A percentile compares a stretch with the other conserved stretches of the same genome.
phyloP scores from a whole-genome alignment of 345 rosid species.

The Chamaenerion angustifolium region DNA sequence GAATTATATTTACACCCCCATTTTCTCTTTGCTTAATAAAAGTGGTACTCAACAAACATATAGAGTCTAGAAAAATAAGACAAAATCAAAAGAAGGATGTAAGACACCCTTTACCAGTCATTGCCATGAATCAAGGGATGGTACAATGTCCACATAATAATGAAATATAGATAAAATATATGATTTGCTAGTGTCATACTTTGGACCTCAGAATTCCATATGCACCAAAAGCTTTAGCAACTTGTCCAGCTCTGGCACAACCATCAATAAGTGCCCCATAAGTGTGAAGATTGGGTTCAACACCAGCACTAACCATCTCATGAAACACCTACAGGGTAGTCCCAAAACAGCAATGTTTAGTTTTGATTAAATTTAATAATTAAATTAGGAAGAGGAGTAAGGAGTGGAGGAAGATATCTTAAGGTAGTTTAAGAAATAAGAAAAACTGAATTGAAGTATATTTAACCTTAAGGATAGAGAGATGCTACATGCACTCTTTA shows the following conservation, averaged over 20 bases:
- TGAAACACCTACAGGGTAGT: slow-evolving; percentile 57
- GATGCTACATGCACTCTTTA: no score
- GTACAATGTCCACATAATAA: no score
- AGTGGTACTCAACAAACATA: no score
- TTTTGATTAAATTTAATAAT: background rate
- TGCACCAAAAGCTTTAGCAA: slow-evolving; percentile 97
- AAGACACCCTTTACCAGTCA: background rate
- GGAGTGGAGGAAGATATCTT: no score
- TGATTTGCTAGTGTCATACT: slow-evolving; percentile 24
- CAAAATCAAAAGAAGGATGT: background rate
- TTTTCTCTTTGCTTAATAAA: no score
- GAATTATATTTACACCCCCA: no score
- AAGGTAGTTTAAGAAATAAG: no score
- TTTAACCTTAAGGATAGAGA: no score
- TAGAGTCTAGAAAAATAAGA: background rate
- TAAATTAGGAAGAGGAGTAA: no score
- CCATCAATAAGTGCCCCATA: slow-evolving; percentile 97
- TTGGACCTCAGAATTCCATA: slow-evolving; percentile 95
- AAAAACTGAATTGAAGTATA: no score
- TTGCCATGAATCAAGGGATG: background rate
- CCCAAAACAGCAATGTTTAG: background rate
- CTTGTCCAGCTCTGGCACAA: slow-evolving; percentile 89
- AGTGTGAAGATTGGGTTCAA: slow-evolving; percentile 83
- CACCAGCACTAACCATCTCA: slow-evolving; percentile 82
- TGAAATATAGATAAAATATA: no score